Base-by-base conservation (phyloP, 345 rosid genomes). In the Ceriops zippeliana region DNA sequence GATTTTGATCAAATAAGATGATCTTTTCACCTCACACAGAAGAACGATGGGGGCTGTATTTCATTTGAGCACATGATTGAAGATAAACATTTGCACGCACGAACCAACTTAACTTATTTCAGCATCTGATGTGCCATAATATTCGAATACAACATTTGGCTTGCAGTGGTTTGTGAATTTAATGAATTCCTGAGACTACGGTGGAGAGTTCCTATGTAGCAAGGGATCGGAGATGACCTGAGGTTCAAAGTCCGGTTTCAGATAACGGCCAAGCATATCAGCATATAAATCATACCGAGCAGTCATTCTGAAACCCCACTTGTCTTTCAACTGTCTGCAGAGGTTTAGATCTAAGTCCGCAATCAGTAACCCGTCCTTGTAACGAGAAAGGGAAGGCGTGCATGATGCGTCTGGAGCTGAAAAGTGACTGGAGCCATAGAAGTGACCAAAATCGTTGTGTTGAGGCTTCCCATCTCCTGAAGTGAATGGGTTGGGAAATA, bases 321-420 rank as follows among this genome's bases (percentile, higher is more conserved):
- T 91, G 79, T 95, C 99, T 75, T 91, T 95, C 77, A 82, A 78
- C 71, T 95, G 97, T 79, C 98, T 71, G 53, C 98, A 90, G 72
- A 95, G 91, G 84, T 90, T 91, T 52, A 91, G 86, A 77, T 95
- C 96, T 93, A 95, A 88, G 66, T 95, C 96, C 0, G 96, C 77
- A 70, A 91, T 82, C 86, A 91, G 17, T 72, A 95, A 66, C 6
- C 99, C 98, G 57, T 95, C 98, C 73, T 74, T 90, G 82, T 68
- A 59, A 38, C 89, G 96, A 5, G 96, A 86, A 68, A 95, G 81
- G 51, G 96, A 90, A 63, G 97, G 92, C 0, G 96, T 87, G 86
- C 98, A 91, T 7, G 98, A 90, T 54, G 96, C 93, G 82, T 95
- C 96, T 4, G 98, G 99, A 11, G 96, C 89, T 60, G 99, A 95